Conservation (phyloP, 2,329 filamentous ascomycete species). For the Alternaria alternata region DNA sequence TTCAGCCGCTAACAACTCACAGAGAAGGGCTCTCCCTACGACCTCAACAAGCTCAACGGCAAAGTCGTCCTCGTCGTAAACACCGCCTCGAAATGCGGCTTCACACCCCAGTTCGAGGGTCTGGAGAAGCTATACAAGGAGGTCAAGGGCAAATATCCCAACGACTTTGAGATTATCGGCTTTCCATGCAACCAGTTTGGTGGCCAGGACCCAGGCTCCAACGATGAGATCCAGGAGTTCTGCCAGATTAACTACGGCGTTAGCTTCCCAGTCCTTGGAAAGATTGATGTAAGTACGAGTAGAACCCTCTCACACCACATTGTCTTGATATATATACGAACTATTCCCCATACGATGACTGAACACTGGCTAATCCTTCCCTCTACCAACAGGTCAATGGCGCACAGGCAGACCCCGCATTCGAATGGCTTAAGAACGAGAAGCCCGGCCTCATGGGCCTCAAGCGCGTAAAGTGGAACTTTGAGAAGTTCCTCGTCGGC, state of each 20-base stretch:
- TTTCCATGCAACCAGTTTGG: slow-evolving; percentile 99
- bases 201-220: slow-evolving; percentile 81
- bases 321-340: not conserved
- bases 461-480: slow-evolving; percentile 98
- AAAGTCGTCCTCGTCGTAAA: slow-evolving; percentile 97
- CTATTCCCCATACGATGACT: not conserved
- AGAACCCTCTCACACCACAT: not conserved
- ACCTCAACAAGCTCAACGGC: slow-evolving; percentile 77
- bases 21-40: slow-evolving; percentile 78
- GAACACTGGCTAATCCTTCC: not conserved
- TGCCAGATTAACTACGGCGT: slow-evolving; percentile 96
- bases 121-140: slow-evolving; percentile 90
- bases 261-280: slow-evolving; percentile 87
- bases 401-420: slow-evolving; percentile 78
- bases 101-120: slow-evolving; percentile 92
- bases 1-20: slow-evolving; percentile 13
- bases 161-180: slow-evolving; percentile 86
- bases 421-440: slow-evolving; percentile 73
- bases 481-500: slow-evolving; percentile 95
- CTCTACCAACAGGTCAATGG: slow-evolving; percentile 67
- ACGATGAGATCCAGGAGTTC: slow-evolving; percentile 70
- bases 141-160: slow-evolving; percentile 71
- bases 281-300: slow-evolving; percentile 73
- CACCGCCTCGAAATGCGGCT: slow-evolving; percentile 98
- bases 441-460: slow-evolving; percentile 86